Percentiles rank a stretch among this genome's conserved stretches.
phyloP scores from a whole-genome alignment of 1,284 basidiomycete genomes.

The Chondrostereum purpureum region DNA sequence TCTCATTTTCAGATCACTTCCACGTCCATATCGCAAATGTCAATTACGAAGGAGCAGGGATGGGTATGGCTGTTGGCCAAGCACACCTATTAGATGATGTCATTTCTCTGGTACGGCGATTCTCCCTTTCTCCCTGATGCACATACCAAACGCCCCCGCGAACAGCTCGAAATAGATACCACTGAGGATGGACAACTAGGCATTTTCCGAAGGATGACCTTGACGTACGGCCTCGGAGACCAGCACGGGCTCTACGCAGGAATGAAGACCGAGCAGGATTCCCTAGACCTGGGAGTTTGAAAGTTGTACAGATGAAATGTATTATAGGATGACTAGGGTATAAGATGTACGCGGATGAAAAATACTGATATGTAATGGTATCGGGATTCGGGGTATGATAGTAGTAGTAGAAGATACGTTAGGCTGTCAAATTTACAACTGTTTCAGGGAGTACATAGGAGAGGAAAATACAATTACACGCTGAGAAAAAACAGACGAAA shows the following conservation, averaged over 20 bases:
- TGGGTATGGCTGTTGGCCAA: constrained; percentile 82
- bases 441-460: no score
- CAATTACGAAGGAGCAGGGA: constrained; percentile 49
- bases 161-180: constrained; percentile 55
- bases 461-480: no score
- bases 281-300: not conserved
- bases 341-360: not conserved
- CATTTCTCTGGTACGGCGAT: constrained; percentile 64
- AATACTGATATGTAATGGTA: no score
- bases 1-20: constrained; percentile 70
- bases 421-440: not conserved
- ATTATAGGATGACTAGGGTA: not conserved
- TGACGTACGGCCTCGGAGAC: constrained; percentile 80
- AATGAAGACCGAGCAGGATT: constrained; percentile 30
- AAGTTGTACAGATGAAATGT: not conserved
- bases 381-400: no score
- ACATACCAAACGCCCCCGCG: constrained; percentile 1
- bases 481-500: no score
- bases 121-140: constrained; percentile 2
- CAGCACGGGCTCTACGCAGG: constrained; percentile 65
- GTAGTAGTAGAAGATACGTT: not conserved
- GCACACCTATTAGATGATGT: constrained; percentile 92
- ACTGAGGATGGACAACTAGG: constrained; percentile 21
- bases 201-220: constrained; percentile 64
- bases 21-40: constrained; percentile 92